Evolutionary conservation across 2,329 filamentous ascomycete species (phyloP).

Genomic region (Diplodia corticola): DNA sequence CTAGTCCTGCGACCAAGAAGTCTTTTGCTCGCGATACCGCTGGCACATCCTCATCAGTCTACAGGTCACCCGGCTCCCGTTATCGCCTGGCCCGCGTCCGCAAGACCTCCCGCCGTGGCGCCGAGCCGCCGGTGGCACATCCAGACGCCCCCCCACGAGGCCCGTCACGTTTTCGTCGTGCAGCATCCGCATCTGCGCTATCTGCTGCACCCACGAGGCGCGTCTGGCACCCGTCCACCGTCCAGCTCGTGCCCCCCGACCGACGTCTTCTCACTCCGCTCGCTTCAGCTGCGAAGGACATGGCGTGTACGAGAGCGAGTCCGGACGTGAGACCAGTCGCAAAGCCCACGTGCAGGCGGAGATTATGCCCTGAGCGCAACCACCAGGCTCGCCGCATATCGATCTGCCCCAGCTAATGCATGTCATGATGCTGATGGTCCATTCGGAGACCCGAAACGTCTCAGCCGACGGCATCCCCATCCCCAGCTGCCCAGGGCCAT

Average conservation of each 20-base stretch:
- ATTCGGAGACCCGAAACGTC: background rate
- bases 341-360: background rate
- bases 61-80: background rate
- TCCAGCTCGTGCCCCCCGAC: background rate
- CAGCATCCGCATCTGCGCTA: background rate
- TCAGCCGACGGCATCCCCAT: background rate
- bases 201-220: background rate
- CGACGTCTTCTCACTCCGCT: background rate
- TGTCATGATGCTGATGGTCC: background rate
- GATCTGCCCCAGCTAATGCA: background rate
- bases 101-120: background rate
- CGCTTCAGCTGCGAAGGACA: background rate
- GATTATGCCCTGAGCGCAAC: background rate
- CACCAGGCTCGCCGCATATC: background rate
- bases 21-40: background rate
- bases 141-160: background rate
- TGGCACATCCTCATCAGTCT: background rate
- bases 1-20: too few relatives aligned
- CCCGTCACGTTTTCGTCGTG: conserved; percentile 12
- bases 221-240: background rate
- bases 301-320: background rate
- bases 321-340: background rate
- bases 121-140: background rate
- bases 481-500: background rate
- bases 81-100: background rate